phyloP scores from a whole-genome alignment of 208 protist genomes.

The Polymyxa betae region DNA sequence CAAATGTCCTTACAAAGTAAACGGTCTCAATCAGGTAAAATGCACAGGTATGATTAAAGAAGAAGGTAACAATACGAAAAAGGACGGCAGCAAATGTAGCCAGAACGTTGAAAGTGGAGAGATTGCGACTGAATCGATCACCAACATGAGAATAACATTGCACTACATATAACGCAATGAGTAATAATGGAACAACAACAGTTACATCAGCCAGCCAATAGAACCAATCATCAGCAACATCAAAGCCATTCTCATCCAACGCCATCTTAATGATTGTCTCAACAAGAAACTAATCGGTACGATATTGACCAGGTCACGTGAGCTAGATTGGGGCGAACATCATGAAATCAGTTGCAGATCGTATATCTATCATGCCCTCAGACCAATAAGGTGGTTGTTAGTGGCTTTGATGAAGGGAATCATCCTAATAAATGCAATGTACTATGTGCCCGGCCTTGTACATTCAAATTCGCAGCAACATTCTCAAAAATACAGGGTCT shows the following conservation, averaged over 20 bases:
- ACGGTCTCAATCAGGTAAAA: not conserved
- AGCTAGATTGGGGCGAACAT: too few relatives aligned
- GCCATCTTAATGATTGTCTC: not conserved
- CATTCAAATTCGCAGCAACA: too few relatives aligned
- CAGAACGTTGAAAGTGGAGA: slow-evolving; percentile 2
- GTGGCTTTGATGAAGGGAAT: too few relatives aligned
- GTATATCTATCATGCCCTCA: too few relatives aligned
- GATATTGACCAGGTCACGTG: too few relatives aligned
- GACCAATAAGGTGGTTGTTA: too few relatives aligned
- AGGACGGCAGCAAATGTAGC: not conserved
- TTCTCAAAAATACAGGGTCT: too few relatives aligned
- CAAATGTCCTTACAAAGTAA: slow-evolving; percentile 4
- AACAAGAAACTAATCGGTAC: too few relatives aligned
- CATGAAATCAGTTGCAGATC: too few relatives aligned
- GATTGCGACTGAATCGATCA: not conserved
- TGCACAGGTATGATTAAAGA: not conserved
- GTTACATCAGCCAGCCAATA: not conserved
- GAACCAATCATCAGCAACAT: not conserved
- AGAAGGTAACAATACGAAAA: not conserved
- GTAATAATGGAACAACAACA: not conserved
- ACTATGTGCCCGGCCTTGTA: too few relatives aligned
- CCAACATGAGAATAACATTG: not conserved
- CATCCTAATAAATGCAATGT: too few relatives aligned
- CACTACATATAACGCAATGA: not conserved
- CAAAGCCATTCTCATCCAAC: slow-evolving; percentile 6